phyloP scores from a whole-genome alignment of 2,329 filamentous ascomycete genomes.

The Claviceps sorghi region DNA sequence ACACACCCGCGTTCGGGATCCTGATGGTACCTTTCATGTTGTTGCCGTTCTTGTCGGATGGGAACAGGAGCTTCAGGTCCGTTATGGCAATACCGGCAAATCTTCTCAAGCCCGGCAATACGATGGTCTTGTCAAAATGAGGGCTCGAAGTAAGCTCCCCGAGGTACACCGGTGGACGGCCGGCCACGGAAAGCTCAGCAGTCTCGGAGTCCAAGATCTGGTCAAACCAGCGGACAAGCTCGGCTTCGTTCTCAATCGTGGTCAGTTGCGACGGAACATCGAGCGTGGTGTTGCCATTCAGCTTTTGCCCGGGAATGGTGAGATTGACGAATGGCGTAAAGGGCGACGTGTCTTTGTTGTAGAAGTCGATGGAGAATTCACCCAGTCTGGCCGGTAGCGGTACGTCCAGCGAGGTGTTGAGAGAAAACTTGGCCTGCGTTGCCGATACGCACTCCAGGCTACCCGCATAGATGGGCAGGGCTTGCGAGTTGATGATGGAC shows the following conservation, averaged over 20 bases:
- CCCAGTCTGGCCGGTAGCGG: conserved; percentile 24
- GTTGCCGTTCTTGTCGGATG: conserved; percentile 22
- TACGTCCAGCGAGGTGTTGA: conserved; percentile 23
- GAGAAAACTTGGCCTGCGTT: conserved; percentile 19
- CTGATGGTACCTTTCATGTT: conserved; percentile 29
- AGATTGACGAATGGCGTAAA: conserved; percentile 12
- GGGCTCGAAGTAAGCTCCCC: conserved; percentile 23
- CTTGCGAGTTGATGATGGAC: conserved; percentile 26
- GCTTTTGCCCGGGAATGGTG: conserved; percentile 7
- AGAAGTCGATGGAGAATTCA: conserved; percentile 24
- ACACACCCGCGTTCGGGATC: conserved; percentile 29
- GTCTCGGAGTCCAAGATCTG: conserved; percentile 23
- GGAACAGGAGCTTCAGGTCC: conserved; percentile 24
- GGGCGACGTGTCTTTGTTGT: conserved; percentile 21
- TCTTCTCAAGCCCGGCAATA: conserved; percentile 24
- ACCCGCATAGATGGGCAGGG: conserved; percentile 24
- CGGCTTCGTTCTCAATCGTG: conserved; percentile 21
- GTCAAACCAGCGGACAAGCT: conserved; percentile 26
- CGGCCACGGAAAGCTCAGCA: conserved; percentile 24
- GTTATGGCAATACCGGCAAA: conserved; percentile 24
- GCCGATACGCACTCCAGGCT: conserved; percentile 20
- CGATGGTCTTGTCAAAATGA: conserved; percentile 26
- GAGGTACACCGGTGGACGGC: conserved; percentile 22
- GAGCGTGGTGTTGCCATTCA: conserved; percentile 23
- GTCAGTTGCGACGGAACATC: conserved; percentile 20